These are phyloP conservation scores for Monilinia fructicola DNA, from an alignment of 2,329 filamentous ascomycete genomes.

Conservation along the genomic window DNA sequence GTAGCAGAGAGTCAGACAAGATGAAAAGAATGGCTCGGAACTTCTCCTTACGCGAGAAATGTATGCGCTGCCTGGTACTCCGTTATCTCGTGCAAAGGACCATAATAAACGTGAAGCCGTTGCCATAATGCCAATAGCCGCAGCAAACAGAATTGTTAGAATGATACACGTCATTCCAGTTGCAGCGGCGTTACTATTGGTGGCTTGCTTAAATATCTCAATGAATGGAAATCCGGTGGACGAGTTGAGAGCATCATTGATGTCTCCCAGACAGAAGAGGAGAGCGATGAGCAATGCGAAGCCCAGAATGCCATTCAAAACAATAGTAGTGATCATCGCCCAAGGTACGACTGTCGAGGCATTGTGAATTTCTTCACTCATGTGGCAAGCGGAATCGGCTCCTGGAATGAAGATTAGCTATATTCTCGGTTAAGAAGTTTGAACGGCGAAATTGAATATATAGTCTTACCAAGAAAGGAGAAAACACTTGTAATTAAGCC, in stretches of 20 bases:
- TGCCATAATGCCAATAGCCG: constrained; percentile 42
- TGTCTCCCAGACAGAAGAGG: constrained; percentile 41
- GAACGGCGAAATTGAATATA: neutral
- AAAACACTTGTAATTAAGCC: constrained; percentile 34
- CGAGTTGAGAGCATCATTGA: constrained; percentile 43
- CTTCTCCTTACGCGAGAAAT: constrained; percentile 40
- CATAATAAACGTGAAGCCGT: constrained; percentile 43
- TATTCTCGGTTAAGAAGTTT: neutral
- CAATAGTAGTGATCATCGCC: constrained; percentile 46
- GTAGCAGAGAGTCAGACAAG: constrained; percentile 10
- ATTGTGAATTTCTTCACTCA: constrained; percentile 26
- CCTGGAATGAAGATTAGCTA: constrained; percentile 15
- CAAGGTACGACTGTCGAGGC: constrained; percentile 22
- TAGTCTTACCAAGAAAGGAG: constrained; percentile 20
- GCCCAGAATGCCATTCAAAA: constrained; percentile 49
- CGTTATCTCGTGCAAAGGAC: constrained; percentile 48
- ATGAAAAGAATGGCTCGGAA: neutral
- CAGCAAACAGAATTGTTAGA: constrained; percentile 42
- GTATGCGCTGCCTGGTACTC: constrained; percentile 44
- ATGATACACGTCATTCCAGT: constrained; percentile 50
- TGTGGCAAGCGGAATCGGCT: constrained; percentile 21
- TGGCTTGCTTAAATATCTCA: constrained; percentile 52
- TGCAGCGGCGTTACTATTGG: constrained; percentile 46
- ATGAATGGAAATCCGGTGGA: constrained; percentile 48
- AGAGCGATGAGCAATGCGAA: constrained; percentile 43